Evolutionary conservation across 2,329 filamentous ascomycete species (phyloP), one percentile per base, ranked within the genome.

Genomic region (Didymella arachidicola): DNA sequence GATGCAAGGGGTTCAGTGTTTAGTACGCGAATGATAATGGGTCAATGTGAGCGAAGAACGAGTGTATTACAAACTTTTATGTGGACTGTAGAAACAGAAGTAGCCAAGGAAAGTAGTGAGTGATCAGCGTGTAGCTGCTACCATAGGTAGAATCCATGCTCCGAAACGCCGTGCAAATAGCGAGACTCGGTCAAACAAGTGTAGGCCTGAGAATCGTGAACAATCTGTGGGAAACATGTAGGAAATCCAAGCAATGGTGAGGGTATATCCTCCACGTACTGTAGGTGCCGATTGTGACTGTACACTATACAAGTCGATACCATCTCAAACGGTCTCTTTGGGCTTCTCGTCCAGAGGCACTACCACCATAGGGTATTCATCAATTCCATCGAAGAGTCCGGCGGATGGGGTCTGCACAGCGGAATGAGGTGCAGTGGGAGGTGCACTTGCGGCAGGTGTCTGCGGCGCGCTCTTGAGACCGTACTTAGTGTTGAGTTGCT

Each of bases 401-500:
- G 42, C 6, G 1, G 36, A 27, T n/a, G 54, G 42, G 11, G 42
- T 38, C 2, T 36, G 36, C 27, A 34, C 22, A 3, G 47, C 47
- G 8, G 26, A 51, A 0, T 25, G 44, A 4, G 30, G 45, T 19
- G 38, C 38, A 4, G 43, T 49, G 25, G 50, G 34, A 6, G 46
- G 41, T 4, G 19, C 18, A 7, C 19, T 50, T 2, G 22, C 26
- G 1, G 44, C 51, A 19, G 53, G 50, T 11, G 54, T 62, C 50
- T 67, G 66, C 19, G 54, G 49, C 10, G 58, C 54, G 26, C 56
- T 59, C 59, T 77, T 73, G 3, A 80, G 61, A 0, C 79, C 79
- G 64, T 73, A 80, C 16, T 75, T 71, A 0, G 77, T 80, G 44
- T 79, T 72, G 36, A 80, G 62, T 18, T 76, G 71, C 12, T 70